Evolutionary conservation across 2,329 filamentous ascomycete genomes (phyloP).

Genomic region (Aspergillus oerlinghausenensis): DNA sequence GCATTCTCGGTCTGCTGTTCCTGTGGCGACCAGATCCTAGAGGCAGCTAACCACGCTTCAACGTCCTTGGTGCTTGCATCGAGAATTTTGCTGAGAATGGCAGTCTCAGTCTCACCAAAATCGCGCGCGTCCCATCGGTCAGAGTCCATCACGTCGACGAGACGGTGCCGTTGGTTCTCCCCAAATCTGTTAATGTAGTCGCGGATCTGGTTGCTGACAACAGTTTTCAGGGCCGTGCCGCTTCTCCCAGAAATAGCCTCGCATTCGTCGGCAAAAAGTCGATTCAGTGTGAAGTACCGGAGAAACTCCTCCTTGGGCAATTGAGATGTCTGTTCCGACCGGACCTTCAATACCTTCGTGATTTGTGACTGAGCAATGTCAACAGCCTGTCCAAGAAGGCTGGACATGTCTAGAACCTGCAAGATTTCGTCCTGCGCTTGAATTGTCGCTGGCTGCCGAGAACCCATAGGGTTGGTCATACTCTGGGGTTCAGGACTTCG

Average conservation of each 20-base stretch:
- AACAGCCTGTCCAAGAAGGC: constrained; percentile 61
- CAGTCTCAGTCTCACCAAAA: constrained; percentile 51
- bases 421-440: constrained; percentile 55
- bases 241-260: constrained; percentile 61
- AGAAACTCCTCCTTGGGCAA: constrained; percentile 55
- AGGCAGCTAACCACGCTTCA: constrained; percentile 48
- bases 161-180: constrained; percentile 53
- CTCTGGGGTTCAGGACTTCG: constrained; percentile 43
- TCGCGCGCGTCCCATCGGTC: constrained; percentile 64
- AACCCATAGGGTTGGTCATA: constrained; percentile 37
- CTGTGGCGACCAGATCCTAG: constrained; percentile 48
- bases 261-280: constrained; percentile 62
- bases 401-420: constrained; percentile 62
- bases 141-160: constrained; percentile 55
- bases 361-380: constrained; percentile 62
- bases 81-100: constrained; percentile 51
- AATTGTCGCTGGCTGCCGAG: constrained; percentile 23
- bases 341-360: constrained; percentile 60
- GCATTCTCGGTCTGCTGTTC: constrained; percentile 17
- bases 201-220: constrained; percentile 60
- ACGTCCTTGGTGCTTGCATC: constrained; percentile 57
- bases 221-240: constrained; percentile 55
- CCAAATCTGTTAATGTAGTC: constrained; percentile 57
- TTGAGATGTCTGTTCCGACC: constrained; percentile 55
- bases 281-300: constrained; percentile 59